Evolutionary conservation across 2,329 filamentous ascomycete genomes (phyloP), one percentile per base, ranked within the genome.

Genomic region (Alternaria alternata): DNA sequence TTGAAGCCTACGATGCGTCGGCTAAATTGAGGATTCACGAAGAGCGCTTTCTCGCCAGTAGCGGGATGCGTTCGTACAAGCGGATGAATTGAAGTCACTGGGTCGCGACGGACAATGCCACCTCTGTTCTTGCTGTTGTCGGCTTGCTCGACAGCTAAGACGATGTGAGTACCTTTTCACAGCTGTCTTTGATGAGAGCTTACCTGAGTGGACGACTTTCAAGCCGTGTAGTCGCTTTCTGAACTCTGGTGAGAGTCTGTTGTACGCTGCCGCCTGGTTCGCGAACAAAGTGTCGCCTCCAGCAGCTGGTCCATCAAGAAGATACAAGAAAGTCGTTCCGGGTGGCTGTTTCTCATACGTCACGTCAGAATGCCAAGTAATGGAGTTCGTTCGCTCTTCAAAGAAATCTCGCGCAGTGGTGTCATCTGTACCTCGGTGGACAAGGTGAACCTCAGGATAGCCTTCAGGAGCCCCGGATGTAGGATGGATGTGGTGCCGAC

Each of bases 321-420:
- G 84, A 75, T 96, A 96, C 36, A 97, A 80, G 79, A 97, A 96
- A 0, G 94, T 96, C 0, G 93, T 97, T 30, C 93, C 92, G 0
- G 94, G 93, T 1, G 94, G 93, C 80, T 97, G 93, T 67, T 87
- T 82, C 81, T 97, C 94, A 75, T 96, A 97, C 0, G 91, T 91
- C 1, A 96, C 89, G 68, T 97, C 93, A 0, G 89, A 91, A 80
- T 97, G 93, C 93, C 93, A 97, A 7, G 92, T 92, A 1, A 96
- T 88, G 1, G 89, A 91, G 79, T 89, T 94, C 4, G 91, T 94
- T 22, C 91, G 86, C 47, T 87, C 86, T 55, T 85, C 80, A 66
- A 93, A 89, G 78, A 90, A 91, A 49, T 86, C 82, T 20, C 85
- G 80, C 20, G 83, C 85, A 3, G 83, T 85, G 7, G 84, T 87